phyloP scores from a whole-genome alignment of 495 filamentous ascomycete genomes.

The Articulospora tetracladia region DNA sequence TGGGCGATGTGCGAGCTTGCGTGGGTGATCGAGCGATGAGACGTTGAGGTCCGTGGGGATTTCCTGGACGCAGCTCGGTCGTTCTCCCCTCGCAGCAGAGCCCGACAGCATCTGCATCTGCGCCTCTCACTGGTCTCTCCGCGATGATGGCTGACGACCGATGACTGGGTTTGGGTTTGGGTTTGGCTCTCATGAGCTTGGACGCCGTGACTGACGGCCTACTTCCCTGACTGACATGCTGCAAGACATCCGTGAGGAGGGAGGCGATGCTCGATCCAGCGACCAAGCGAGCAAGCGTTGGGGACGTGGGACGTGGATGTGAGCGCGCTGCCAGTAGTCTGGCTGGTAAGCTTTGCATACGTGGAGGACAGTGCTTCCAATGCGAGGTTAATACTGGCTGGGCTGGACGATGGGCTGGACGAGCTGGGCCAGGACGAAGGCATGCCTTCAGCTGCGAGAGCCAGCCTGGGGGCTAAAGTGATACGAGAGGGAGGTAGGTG shows the following conservation, averaged over 20 bases:
- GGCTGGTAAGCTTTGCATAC: not conserved
- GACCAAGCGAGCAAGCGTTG: not conserved
- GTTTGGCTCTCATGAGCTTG: not conserved
- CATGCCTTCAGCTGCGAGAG: no score
- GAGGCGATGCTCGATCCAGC: conserved; percentile 1
- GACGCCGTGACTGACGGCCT: no score
- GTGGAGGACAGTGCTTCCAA: no score
- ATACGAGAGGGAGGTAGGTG: no score
- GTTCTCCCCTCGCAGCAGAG: not conserved
- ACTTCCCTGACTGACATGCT: conserved; percentile 12
- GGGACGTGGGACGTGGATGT: not conserved
- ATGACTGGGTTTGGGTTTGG: not conserved
- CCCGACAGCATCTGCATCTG: not conserved
- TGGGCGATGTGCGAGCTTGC: no score
- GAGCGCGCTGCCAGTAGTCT: not conserved
- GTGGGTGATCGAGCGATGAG: not conserved
- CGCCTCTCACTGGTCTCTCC: no score
- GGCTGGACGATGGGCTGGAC: no score
- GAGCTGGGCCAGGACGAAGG: no score
- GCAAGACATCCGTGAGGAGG: conserved; percentile 12
- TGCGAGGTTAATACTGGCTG: no score
- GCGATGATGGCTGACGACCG: no score
- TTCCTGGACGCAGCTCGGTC: not conserved
- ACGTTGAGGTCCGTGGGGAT: not conserved
- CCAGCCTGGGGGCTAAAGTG: no score